Percentiles rank a stretch among this genome's conserved stretches.
Evolutionary conservation across 1,139 yeast species (phyloP).

Genomic region (Protomyces inouyei): DNA sequence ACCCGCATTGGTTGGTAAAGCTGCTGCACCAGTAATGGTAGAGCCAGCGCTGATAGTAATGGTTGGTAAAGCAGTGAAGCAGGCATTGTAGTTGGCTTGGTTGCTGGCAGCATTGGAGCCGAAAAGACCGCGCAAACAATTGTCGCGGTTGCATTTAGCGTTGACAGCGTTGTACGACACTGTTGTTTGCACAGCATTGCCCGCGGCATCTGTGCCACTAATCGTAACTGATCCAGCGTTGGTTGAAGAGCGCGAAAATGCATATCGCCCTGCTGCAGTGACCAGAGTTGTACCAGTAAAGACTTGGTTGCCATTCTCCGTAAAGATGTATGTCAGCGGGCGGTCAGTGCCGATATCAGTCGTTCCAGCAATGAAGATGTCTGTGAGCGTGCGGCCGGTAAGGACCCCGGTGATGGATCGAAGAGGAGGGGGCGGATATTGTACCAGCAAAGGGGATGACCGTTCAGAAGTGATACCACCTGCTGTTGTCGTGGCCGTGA

Average conservation of each 20-base stretch:
- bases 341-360: neutral
- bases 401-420: neutral
- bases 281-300: neutral
- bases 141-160: neutral
- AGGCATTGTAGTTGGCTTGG: too few species aligned
- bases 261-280: neutral
- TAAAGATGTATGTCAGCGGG: neutral
- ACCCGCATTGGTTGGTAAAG: too few species aligned
- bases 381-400: neutral
- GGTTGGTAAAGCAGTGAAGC: too few species aligned
- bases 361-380: neutral
- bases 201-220: neutral
- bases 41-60: too few species aligned
- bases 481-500: neutral
- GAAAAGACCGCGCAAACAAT: neutral
- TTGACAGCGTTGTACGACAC: neutral
- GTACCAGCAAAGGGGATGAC: neutral
- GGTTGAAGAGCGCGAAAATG: neutral
- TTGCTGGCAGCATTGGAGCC: neutral
- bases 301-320: neutral
- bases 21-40: neutral
- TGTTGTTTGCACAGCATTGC: neutral
- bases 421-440: neutral
- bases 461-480: neutral
- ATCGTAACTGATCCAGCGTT: neutral